A percentile compares a stretch with the other conserved stretches of the same genome.
Evolutionary conservation across 257 asterid genomes (phyloP).

Genomic region (Primulina tabacum): DNA sequence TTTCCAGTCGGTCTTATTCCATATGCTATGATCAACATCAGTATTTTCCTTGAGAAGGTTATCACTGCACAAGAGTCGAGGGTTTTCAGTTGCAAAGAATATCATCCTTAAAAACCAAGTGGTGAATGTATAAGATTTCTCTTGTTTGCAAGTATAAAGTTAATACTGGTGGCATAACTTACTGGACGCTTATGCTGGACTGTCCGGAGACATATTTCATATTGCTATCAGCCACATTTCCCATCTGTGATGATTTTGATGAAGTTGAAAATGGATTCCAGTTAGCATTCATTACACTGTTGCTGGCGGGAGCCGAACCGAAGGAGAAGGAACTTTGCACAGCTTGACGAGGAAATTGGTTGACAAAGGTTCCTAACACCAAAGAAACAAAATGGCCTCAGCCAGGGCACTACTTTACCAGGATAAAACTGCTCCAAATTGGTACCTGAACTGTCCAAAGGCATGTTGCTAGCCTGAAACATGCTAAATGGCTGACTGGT

Average conservation of each 20-base stretch:
- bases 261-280: slow-evolving; percentile 47
- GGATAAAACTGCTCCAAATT: slow-evolving; percentile 15
- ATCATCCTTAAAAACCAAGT: not conserved
- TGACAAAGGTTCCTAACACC: slow-evolving; percentile 44
- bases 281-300: slow-evolving; percentile 30
- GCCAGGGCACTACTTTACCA: slow-evolving; percentile 11
- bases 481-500: slow-evolving; percentile 41
- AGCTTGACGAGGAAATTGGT: slow-evolving; percentile 38
- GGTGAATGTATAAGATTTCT: not conserved
- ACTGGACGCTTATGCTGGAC: slow-evolving; percentile 29
- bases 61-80: slow-evolving; percentile 35
- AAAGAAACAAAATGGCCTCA: slow-evolving; percentile 7
- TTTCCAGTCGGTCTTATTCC: slow-evolving; percentile 61
- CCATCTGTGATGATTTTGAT: slow-evolving; percentile 34
- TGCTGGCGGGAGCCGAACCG: slow-evolving; percentile 37
- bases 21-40: slow-evolving; percentile 50
- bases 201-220: slow-evolving; percentile 18
- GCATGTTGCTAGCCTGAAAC: slow-evolving; percentile 36
- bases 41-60: slow-evolving; percentile 27
- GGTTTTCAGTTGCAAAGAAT: not conserved
- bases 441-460: slow-evolving; percentile 52
- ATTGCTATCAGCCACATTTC: slow-evolving; percentile 31
- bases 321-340: slow-evolving; percentile 43
- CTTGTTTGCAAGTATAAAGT: not conserved
- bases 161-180: slow-evolving; percentile 29